These are phyloP conservation scores for Colletotrichum navitas DNA, from an alignment of 2,329 filamentous ascomycete genomes.

Conservation along the genomic window DNA sequence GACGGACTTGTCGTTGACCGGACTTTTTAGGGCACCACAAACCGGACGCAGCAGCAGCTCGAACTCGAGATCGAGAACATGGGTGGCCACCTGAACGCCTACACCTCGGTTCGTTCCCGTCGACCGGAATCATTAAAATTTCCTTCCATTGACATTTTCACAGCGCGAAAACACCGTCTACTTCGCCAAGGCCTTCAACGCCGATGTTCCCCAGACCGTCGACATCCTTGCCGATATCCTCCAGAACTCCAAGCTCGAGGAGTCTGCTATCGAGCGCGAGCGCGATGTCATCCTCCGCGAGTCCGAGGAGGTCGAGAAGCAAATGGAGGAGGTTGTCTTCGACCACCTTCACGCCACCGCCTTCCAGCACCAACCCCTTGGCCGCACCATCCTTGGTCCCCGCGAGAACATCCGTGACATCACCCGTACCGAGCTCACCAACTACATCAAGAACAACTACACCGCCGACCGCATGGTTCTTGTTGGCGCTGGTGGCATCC, in stretches of 20 bases:
- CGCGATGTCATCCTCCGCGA: slow-evolving; percentile 98
- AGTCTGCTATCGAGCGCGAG: slow-evolving; percentile 93
- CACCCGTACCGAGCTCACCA: slow-evolving; percentile 87
- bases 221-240: slow-evolving; percentile 99
- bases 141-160: slow-evolving; percentile 31
- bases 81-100: slow-evolving; percentile 98
- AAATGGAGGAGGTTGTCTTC: slow-evolving; percentile 99
- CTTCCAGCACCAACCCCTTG: slow-evolving; percentile 95
- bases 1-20: slow-evolving; percentile 15
- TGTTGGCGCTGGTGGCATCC: slow-evolving; percentile 92
- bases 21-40: slow-evolving; percentile 81
- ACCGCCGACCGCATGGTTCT: slow-evolving; percentile 99
- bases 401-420: slow-evolving; percentile 99
- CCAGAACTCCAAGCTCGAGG: slow-evolving; percentile 98
- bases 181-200: slow-evolving; percentile 99
- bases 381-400: slow-evolving; percentile 96
- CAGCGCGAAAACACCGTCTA: slow-evolving; percentile 99
- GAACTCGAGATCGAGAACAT: slow-evolving; percentile 99
- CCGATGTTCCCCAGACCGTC: slow-evolving; percentile 94
- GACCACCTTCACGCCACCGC: slow-evolving; percentile 99
- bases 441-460: slow-evolving; percentile 99
- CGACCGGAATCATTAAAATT: slow-evolving; percentile 30
- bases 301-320: slow-evolving; percentile 99
- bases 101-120: slow-evolving; percentile 85
- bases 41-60: slow-evolving; percentile 94